Conservation (phyloP, 129 eudicot species). For the Helianthus tuberosus region DNA sequence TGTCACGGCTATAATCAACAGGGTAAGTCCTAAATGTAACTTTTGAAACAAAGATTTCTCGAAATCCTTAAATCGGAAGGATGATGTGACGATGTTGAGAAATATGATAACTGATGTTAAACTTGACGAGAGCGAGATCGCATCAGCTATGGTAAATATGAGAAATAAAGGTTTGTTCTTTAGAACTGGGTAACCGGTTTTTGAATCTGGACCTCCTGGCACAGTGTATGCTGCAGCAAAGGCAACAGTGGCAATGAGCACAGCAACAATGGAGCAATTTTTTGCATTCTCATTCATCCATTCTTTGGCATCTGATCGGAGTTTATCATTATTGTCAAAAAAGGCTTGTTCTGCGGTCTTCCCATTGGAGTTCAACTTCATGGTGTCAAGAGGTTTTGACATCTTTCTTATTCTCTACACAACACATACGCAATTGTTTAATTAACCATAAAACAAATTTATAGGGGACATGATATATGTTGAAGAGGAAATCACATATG, state of each 20-base stretch:
- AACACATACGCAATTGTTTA: too few relatives aligned
- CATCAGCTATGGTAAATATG: conserved; percentile 30
- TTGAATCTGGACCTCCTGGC: conserved; percentile 39
- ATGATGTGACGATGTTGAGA: conserved; percentile 35
- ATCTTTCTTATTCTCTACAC: conserved; percentile 28
- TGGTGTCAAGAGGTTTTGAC: background rate
- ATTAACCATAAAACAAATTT: too few relatives aligned
- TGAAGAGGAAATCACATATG: too few relatives aligned
- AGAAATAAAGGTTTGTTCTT: conserved; percentile 26
- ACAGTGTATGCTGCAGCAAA: conserved; percentile 43
- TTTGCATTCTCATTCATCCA: conserved; percentile 38
- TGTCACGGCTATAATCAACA: conserved; percentile 31
- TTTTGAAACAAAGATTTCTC: conserved; percentile 23
- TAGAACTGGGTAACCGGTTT: conserved; percentile 29
- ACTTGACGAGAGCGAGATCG: conserved; percentile 32
- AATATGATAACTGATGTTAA: conserved; percentile 35
- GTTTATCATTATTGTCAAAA: conserved; percentile 11
- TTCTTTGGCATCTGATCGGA: conserved; percentile 26
- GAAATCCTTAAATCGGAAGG: conserved; percentile 33
- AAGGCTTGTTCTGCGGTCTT: conserved; percentile 33
- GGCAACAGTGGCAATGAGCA: conserved; percentile 42
- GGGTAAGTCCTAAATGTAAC: conserved; percentile 30
- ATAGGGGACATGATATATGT: too few relatives aligned
- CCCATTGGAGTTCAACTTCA: conserved; percentile 14
- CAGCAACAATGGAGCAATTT: conserved; percentile 48